Base-by-base conservation (phyloP, 1,284 basidiomycete species). In the Stygiomarasmius scandens region DNA sequence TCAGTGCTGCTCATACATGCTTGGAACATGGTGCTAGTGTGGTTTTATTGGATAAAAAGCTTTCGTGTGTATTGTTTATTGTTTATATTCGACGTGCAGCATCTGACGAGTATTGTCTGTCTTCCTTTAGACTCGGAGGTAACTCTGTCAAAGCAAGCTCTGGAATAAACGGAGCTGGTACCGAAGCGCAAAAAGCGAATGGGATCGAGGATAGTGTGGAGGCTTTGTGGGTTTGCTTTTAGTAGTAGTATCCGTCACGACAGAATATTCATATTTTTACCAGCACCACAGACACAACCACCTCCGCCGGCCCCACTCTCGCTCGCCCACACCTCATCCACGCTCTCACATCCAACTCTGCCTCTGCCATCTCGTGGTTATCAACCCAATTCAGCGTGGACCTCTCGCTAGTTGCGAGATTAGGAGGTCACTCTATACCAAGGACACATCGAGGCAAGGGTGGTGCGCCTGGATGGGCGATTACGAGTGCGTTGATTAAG, bases 121-220 rank as follows among this genome's bases (percentile, higher is more conserved):
- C 25, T n/a, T 27, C 48, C 5, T 2, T 2, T 36, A 68, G 65
- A 2, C 55, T 90, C 82, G 88, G 88, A 57, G 85, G 85, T 54
- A 93, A 93, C 76, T 92, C 90, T 38, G 92, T 92, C 50, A 93
- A 92, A 74, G 89, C 90, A 29, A 91, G 88, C 51, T 84, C 86
- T 57, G 89, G 90, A 59, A 92, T 92, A 74, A 92, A 91, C 72
- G 90, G 90, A 61, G 86, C 89, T 41, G 86, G 84, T 20, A 93
- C 90, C 2, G 80, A 82, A 63, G 72, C 81, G 0, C 84, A 87
- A 67, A 80, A 85, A 69, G 81, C 84, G 56, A 75, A 79, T 45
- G 81, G 81, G 49, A 90, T 92, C 60, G 80, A 80, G 9, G 89
- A 90, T 72, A 85, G 76, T 47, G 78, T 86, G 19, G 83, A 86